Conservation (phyloP, 2,329 filamentous ascomycete species). For the Raffaelea ambrosiae region DNA sequence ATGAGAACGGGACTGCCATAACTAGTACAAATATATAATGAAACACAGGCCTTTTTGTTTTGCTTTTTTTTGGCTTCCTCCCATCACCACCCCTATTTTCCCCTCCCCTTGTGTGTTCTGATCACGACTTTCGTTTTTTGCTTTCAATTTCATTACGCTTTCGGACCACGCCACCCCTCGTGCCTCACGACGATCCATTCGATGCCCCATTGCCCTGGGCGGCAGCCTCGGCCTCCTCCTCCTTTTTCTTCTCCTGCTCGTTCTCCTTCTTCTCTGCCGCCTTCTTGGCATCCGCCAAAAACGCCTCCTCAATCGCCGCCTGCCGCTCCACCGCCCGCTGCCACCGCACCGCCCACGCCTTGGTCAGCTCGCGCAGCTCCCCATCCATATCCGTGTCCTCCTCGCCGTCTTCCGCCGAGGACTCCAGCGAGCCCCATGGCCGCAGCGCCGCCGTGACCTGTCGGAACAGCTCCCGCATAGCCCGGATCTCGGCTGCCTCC, state of each 20-base stretch:
- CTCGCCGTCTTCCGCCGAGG: slow-evolving; percentile 41
- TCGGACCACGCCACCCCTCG: too few relatives aligned
- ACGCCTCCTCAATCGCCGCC: slow-evolving; percentile 76
- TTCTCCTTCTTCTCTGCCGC: slow-evolving; percentile 4
- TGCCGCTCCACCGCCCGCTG: slow-evolving; percentile 74
- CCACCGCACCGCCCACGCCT: slow-evolving; percentile 81
- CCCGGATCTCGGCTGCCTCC: slow-evolving; percentile 58
- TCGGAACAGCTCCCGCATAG: slow-evolving; percentile 72
- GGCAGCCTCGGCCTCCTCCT: background rate
- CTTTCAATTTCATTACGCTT: too few relatives aligned
- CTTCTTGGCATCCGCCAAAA: slow-evolving; percentile 31
- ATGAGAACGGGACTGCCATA: too few relatives aligned
- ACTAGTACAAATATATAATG: too few relatives aligned
- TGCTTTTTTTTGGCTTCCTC: too few relatives aligned
- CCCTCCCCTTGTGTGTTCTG: too few relatives aligned
- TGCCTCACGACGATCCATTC: background rate
- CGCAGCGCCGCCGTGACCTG: slow-evolving; percentile 70
- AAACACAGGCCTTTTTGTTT: too few relatives aligned
- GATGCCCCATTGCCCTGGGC: background rate
- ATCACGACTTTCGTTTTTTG: too few relatives aligned
- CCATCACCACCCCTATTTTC: too few relatives aligned
- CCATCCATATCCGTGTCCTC: slow-evolving; percentile 28
- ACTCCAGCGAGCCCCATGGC: slow-evolving; percentile 51
- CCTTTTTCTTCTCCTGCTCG: background rate
- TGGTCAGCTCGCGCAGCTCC: slow-evolving; percentile 39